Percentiles rank a stretch among this genome's conserved stretches.
phyloP scores from a whole-genome alignment of 129 eudicot genomes.

The sunflower (Helianthus annuus) region HanXRQr2.0-SUNRISE NC_035436.2:175190927-175191426 shows the following conservation, averaged over 20 bases:
- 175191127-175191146: conserved; percentile 39
- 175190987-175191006: conserved; percentile 54
- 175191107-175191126: conserved; percentile 47
- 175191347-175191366: conserved; percentile 51
- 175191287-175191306: conserved; percentile 25
- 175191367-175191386: conserved; percentile 62
- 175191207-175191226: conserved; percentile 47
- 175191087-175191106: conserved; percentile 51
- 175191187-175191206: conserved; percentile 42
- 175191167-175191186: conserved; percentile 43
- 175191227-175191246: conserved; percentile 28
- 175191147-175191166: conserved; percentile 43
- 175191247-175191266: conserved; percentile 50
- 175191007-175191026: conserved; percentile 37
- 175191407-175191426: conserved; percentile 39
- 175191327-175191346: conserved; percentile 51
- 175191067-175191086: conserved; percentile 58
- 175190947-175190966: conserved; percentile 48
- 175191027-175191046: conserved; percentile 44
- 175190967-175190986: conserved; percentile 46
- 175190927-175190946: conserved; percentile 57
- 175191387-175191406: conserved; percentile 53
- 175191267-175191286: conserved; percentile 49
- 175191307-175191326: conserved; percentile 42
- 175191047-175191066: conserved; percentile 68